Conservation (phyloP, 2,329 filamentous ascomycete species). For the Fusarium odoratissimum region DNA sequence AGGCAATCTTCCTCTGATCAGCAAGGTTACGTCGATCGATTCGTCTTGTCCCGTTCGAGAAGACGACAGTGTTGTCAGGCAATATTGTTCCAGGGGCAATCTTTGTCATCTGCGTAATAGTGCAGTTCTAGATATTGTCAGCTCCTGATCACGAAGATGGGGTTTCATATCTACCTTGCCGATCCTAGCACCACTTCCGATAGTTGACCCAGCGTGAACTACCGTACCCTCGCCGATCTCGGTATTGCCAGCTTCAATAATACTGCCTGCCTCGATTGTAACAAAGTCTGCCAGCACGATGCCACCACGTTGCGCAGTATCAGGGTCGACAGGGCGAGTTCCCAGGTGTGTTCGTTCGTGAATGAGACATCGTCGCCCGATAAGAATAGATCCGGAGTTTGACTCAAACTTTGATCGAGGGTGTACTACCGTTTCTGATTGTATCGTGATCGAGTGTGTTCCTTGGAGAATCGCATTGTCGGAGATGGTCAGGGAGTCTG, state of each 20-base stretch:
- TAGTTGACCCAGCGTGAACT: constrained; percentile 68
- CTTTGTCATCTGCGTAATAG: constrained; percentile 72
- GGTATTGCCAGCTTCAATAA: constrained; percentile 72
- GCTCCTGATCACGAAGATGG: neutral
- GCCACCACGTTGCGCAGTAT: constrained; percentile 54
- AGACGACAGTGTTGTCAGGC: constrained; percentile 76
- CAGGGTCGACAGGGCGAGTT: constrained; percentile 49
- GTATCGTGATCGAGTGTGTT: constrained; percentile 81
- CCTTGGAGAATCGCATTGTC: constrained; percentile 75
- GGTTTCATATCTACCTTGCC: constrained; percentile 65
- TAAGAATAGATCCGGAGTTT: constrained; percentile 79
- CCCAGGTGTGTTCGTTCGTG: constrained; percentile 75
- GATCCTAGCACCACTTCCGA: constrained; percentile 70
- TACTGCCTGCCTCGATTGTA: constrained; percentile 68
- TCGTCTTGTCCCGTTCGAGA: constrained; percentile 70
- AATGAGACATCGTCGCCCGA: constrained; percentile 85
- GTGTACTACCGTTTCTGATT: constrained; percentile 84
- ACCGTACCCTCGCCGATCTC: constrained; percentile 69
- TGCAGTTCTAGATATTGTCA: constrained; percentile 68
- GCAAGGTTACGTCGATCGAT: constrained; percentile 70
- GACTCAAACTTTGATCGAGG: constrained; percentile 85
- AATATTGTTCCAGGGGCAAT: constrained; percentile 69
- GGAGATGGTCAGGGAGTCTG: constrained; percentile 69
- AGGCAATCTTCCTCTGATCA: constrained; percentile 71
- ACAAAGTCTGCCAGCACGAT: constrained; percentile 71